Base-by-base conservation (phyloP, 1,284 basidiomycete genomes). In the Phellinidium pouzarii region DNA sequence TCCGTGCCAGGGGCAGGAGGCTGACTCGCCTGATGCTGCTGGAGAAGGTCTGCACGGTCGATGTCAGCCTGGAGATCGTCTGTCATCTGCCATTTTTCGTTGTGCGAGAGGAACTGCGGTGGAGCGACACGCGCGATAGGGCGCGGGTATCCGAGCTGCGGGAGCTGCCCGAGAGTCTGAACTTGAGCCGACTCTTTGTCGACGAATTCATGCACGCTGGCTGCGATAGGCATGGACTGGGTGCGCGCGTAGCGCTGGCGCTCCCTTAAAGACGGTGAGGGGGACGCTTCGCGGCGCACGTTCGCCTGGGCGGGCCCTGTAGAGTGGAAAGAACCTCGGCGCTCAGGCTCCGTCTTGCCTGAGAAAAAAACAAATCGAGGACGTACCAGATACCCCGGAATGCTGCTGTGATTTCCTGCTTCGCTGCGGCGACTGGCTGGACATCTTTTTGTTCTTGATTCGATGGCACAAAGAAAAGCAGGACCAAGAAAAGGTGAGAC, bases 11-110 rank as follows among this genome's bases (percentile, higher is more conserved):
- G 66, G 5, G 70, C 65, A 14, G 64, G 54, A 50, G 62, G 55
- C 55, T 54, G 53, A 49, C 57, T 58, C 56, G 48, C 23, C 23
- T 49, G 42, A 4, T 58, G 63, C 54, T 64, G 66, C 59, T 63
- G 68, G 59, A 63, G 76, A 70, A 56, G 71, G 56, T 74, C 70
- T 9, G 79, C 79, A 31, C 77, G 74, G 62, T 85, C 83, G 58
- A 86, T 82, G 57, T 85, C 81, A 23, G 79, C 80, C 65, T 84
- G 70, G 25, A 86, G 70, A 59, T 86, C 80, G 34, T 79, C 77
- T 0, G 83, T 83, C 72, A 85, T 76, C 52, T 82, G 74, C 74
- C 78, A 84, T 43, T 73, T 72, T 47, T 82, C 79, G 20, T 77
- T 71, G 62, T 77, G 68, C 37, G 69, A 65, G 14, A 83, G 71